These are phyloP conservation scores for Tagetes patula DNA, from an alignment of 129 eudicot genomes.

Conservation along the genomic window DNA sequence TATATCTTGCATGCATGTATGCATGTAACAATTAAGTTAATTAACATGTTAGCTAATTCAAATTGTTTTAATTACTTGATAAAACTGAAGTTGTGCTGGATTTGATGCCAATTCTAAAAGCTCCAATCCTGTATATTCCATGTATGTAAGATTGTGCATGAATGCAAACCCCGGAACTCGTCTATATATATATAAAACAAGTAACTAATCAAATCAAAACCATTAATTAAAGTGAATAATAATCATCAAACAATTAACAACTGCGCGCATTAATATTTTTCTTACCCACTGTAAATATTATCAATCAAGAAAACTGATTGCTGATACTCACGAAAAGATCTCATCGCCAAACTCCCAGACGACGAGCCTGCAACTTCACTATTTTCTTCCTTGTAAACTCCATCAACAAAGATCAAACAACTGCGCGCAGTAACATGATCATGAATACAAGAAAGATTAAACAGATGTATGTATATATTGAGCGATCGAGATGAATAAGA, in stretches of 20 bases:
- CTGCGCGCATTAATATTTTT: neutral
- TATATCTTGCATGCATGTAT: slow-evolving; percentile 20
- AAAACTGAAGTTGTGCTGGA: slow-evolving; percentile 62
- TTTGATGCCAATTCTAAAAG: slow-evolving; percentile 43
- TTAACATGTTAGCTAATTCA: neutral
- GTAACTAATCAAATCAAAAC: neutral
- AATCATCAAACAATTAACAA: neutral
- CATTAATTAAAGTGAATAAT: neutral
- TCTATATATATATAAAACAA: slow-evolving; percentile 26
- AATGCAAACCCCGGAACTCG: slow-evolving; percentile 80
- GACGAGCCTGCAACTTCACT: slow-evolving; percentile 46
- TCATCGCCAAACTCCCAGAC: slow-evolving; percentile 44
- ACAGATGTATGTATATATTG: neutral
- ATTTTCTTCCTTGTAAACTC: slow-evolving; percentile 50
- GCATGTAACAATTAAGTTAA: too few species aligned
- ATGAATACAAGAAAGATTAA: neutral
- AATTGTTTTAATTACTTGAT: slow-evolving; percentile 47
- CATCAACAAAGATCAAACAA: slow-evolving; percentile 52
- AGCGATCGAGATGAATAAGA: neutral
- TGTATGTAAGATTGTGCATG: slow-evolving; percentile 46
- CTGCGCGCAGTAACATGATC: slow-evolving; percentile 33
- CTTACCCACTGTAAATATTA: slow-evolving; percentile 22
- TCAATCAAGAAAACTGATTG: slow-evolving; percentile 36
- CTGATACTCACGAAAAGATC: slow-evolving; percentile 50
- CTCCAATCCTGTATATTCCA: slow-evolving; percentile 51